A percentile compares a stretch with the other conserved stretches of the same genome.
Evolutionary conservation across 257 asterid species (phyloP).

Genomic region (Primulina tabacum): DNA sequence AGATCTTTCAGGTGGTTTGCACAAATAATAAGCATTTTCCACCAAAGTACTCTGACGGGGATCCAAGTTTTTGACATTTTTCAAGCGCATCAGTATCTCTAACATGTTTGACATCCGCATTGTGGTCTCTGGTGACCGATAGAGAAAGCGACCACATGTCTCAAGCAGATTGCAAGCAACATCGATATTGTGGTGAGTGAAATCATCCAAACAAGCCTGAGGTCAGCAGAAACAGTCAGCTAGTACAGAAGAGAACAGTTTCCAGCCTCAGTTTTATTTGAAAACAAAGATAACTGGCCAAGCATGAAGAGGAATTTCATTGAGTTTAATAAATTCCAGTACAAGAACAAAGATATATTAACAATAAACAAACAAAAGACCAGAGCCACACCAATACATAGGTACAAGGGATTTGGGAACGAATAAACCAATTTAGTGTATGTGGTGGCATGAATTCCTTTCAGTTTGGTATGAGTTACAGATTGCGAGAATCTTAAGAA

Average conservation of each 20-base stretch:
- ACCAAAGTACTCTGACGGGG: conserved; percentile 97
- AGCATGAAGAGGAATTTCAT: background rate
- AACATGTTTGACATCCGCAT: conserved; percentile 97
- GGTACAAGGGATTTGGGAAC: too few species aligned
- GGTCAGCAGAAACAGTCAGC: conserved; percentile 27
- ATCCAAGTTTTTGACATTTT: conserved; percentile 95
- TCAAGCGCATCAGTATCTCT: conserved; percentile 95
- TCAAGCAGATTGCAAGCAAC: conserved; percentile 99
- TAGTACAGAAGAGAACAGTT: conserved; percentile 10
- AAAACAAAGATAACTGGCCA: conserved; percentile 19
- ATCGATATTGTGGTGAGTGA: conserved; percentile 92
- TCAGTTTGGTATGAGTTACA: background rate
- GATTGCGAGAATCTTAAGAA: conserved; percentile 5
- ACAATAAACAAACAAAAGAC: conserved; percentile 14
- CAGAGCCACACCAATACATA: background rate
- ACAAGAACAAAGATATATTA: background rate
- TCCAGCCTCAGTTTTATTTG: conserved; percentile 18
- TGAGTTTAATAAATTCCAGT: background rate
- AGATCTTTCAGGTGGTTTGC: conserved; percentile 99
- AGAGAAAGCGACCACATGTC: conserved; percentile 97
- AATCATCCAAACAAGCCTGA: conserved; percentile 97
- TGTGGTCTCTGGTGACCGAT: conserved; percentile 91
- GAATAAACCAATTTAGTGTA: too few species aligned
- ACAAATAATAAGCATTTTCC: conserved; percentile 96
- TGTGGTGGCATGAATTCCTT: background rate